phyloP scores from a whole-genome alignment of 371 early-diverging fungal species.

The Enterospora canceri region DNA sequence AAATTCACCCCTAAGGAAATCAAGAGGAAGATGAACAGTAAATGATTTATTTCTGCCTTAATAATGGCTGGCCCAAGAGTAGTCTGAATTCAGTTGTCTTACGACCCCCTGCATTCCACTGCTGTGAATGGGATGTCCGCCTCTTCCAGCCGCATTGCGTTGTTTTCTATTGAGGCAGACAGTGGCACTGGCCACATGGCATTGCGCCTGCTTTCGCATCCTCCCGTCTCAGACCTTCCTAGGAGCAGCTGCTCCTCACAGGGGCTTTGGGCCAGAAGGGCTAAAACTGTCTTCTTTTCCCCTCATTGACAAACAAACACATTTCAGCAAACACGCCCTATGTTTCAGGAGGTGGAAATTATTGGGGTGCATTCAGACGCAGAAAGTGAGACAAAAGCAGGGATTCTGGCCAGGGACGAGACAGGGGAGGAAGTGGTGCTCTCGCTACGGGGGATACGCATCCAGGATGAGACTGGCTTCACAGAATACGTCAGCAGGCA shows the following conservation, averaged over 20 bases:
- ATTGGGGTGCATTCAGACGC: too few species aligned
- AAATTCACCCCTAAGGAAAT: constrained; percentile 49
- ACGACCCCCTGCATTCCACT: constrained; percentile 42
- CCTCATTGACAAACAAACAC: background rate
- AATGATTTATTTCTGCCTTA: background rate
- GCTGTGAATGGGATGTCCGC: constrained; percentile 12
- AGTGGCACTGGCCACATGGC: constrained; percentile 17
- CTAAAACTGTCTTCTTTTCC: background rate
- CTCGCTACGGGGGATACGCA: too few species aligned
- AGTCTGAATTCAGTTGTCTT: constrained; percentile 45
- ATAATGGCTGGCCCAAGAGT: constrained; percentile 29
- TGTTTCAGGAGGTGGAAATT: too few species aligned
- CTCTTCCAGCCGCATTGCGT: constrained; percentile 27
- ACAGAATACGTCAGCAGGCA: too few species aligned
- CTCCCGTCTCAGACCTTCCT: constrained; percentile 43
- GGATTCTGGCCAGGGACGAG: too few species aligned
- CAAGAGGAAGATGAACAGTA: constrained; percentile 41
- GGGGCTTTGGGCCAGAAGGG: constrained; percentile 23
- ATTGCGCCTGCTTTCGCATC: constrained; percentile 10
- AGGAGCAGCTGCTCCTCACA: constrained; percentile 24
- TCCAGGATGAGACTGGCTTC: too few species aligned
- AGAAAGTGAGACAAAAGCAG: too few species aligned
- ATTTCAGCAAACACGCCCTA: too few species aligned
- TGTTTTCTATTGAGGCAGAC: constrained; percentile 26
- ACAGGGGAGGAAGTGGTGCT: too few species aligned